Conservation (phyloP, 345 rosid species). For the Luvunga scandens region DNA sequence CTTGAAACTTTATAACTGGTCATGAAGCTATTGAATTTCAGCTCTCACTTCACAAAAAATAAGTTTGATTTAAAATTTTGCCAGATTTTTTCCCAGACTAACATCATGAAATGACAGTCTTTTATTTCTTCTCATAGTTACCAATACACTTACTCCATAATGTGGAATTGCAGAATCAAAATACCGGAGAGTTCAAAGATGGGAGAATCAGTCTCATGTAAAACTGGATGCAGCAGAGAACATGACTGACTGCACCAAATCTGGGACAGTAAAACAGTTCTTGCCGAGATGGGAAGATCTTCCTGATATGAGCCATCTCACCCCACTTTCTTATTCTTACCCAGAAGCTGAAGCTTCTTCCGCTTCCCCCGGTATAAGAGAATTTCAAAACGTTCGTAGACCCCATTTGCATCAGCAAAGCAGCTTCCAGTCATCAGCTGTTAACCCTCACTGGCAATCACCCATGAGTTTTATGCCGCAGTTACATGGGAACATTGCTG, state of each 20-base stretch:
- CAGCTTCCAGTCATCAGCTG: conserved; percentile 19
- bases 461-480: conserved; percentile 16
- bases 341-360: conserved; percentile 21
- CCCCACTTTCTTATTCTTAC: conserved; percentile 17
- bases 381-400: not conserved
- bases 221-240: conserved; percentile 6
- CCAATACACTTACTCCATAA: not conserved
- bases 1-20: not conserved
- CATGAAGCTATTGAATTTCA: not conserved
- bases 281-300: conserved; percentile 24
- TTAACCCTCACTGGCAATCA: conserved; percentile 6
- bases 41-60: not conserved
- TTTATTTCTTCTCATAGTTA: not conserved
- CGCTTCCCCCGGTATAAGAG: conserved; percentile 11
- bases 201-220: conserved; percentile 26
- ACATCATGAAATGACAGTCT: not conserved
- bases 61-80: not conserved
- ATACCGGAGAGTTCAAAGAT: conserved; percentile 10
- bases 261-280: conserved; percentile 17
- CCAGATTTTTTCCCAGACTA: not conserved
- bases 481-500: not conserved
- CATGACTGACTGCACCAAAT: not conserved
- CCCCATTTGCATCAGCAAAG: conserved; percentile 9
- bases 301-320: conserved; percentile 18
- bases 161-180: conserved; percentile 24